Percentiles rank a stretch among this genome's conserved stretches.
Evolutionary conservation across 345 rosid genomes (phyloP).

Genomic region (Capsella bursapastoris): DNA sequence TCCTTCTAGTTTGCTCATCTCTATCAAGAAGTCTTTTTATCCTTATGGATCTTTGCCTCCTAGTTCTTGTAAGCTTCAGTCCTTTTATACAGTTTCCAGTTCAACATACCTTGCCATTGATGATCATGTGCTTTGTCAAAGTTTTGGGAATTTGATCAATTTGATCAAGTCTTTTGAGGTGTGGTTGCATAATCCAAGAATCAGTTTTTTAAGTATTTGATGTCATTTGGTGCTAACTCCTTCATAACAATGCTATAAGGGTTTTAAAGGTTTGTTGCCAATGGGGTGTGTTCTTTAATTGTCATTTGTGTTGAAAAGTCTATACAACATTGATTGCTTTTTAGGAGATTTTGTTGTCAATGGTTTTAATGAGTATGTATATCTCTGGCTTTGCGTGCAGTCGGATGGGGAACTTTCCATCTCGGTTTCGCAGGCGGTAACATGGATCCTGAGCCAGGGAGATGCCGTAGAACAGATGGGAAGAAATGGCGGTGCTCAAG

Average conservation of each 20-base stretch:
- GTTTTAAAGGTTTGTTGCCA: conserved; percentile 16
- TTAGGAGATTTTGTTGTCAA: neutral
- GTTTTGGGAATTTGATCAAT: neutral
- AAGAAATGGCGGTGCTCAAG: conserved; percentile 89
- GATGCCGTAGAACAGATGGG: conserved; percentile 84
- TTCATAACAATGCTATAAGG: conserved; percentile 1
- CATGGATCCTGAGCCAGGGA: conserved; percentile 70
- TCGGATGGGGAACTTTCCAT: conserved; percentile 72
- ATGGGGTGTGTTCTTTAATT: neutral
- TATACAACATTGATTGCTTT: neutral
- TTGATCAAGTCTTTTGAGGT: neutral
- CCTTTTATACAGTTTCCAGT: neutral
- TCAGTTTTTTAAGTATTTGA: neutral
- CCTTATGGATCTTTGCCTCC: conserved; percentile 58
- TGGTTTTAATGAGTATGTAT: conserved; percentile 3
- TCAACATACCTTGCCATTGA: neutral
- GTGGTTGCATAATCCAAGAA: conserved; percentile 13
- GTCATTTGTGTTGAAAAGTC: neutral
- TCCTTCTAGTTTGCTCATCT: conserved; percentile 68
- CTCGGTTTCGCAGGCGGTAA: conserved; percentile 59
- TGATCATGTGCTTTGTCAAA: neutral
- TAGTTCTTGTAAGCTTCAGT: conserved; percentile 52
- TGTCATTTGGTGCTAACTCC: conserved; percentile 5
- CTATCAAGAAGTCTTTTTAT: conserved; percentile 55
- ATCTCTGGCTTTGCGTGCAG: conserved; percentile 38